Evolutionary conservation across 2,329 filamentous ascomycete genomes (phyloP).

Genomic region (Pseudodiploospora longispora): DNA sequence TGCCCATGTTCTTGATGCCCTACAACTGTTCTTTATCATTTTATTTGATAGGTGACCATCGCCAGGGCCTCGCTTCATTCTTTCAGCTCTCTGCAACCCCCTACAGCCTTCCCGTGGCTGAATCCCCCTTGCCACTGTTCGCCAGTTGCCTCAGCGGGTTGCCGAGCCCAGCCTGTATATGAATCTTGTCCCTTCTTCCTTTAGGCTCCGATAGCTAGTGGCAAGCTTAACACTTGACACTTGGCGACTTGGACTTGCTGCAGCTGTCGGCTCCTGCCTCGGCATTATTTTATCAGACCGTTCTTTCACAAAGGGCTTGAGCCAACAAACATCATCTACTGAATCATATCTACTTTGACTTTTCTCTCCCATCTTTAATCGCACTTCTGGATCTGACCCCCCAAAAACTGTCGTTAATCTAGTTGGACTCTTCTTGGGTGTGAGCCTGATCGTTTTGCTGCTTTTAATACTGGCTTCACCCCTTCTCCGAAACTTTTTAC

Average conservation of each 20-base stretch:
- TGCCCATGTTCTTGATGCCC: too few relatives aligned
- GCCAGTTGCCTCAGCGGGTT: too few relatives aligned
- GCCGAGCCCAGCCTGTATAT: background rate
- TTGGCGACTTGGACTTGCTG: constrained; percentile 13
- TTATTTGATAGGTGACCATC: too few relatives aligned
- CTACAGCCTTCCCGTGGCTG: too few relatives aligned
- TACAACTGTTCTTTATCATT: too few relatives aligned
- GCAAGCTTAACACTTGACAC: constrained; percentile 2
- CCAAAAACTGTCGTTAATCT: constrained; percentile 4
- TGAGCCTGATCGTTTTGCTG: constrained; percentile 18
- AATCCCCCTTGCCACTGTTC: too few relatives aligned
- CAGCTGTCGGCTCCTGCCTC: constrained; percentile 20
- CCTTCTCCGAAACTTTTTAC: constrained; percentile 1
- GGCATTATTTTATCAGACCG: constrained; percentile 5
- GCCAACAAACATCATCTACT: background rate
- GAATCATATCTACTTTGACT: background rate
- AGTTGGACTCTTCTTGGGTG: constrained; percentile 19
- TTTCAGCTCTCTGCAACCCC: too few relatives aligned
- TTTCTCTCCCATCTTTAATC: constrained; percentile 10
- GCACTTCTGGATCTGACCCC: constrained; percentile 9
- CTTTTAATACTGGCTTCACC: constrained; percentile 4
- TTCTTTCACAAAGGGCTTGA: constrained; percentile 5
- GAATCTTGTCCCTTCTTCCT: constrained; percentile 16
- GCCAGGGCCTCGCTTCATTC: too few relatives aligned
- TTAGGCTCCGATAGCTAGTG: background rate